phyloP scores from a whole-genome alignment of 371 early-diverging fungal species.

The Mortierella sp. region DNA sequence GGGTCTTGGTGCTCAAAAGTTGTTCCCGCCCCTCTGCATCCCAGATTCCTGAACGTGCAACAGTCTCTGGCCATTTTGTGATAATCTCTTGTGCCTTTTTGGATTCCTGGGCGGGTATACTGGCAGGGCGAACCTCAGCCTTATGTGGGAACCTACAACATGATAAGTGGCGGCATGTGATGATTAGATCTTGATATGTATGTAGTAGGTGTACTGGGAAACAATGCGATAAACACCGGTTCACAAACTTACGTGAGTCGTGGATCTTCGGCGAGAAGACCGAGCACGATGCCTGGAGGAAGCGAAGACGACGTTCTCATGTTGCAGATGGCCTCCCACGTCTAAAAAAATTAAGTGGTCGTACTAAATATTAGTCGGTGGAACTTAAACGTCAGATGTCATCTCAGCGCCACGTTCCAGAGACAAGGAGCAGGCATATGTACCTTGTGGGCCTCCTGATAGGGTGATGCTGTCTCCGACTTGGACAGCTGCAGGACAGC shows the following conservation, averaged over 20 bases:
- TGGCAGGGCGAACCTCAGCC: slow-evolving; percentile 64
- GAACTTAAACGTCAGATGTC: slow-evolving; percentile 8
- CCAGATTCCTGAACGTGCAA: slow-evolving; percentile 75
- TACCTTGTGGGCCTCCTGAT: slow-evolving; percentile 57
- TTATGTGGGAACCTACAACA: slow-evolving; percentile 80
- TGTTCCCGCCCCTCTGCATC: slow-evolving; percentile 61
- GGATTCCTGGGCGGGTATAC: slow-evolving; percentile 48
- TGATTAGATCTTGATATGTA: no score
- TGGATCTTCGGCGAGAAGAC: slow-evolving; percentile 80
- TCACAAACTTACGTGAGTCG: slow-evolving; percentile 69
- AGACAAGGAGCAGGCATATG: not conserved
- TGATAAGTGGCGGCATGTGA: slow-evolving; percentile 20
- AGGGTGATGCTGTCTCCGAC: slow-evolving; percentile 19
- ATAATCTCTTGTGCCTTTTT: slow-evolving; percentile 51
- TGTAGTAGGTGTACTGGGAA: not conserved
- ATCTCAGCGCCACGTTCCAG: not conserved
- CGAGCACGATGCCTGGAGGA: slow-evolving; percentile 77
- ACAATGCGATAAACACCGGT: not conserved
- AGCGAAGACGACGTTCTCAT: slow-evolving; percentile 75
- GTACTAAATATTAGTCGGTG: not conserved
- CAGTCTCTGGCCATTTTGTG: slow-evolving; percentile 72
- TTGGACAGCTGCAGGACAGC: slow-evolving; percentile 48
- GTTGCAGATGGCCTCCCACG: slow-evolving; percentile 65
- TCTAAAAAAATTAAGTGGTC: slow-evolving; percentile 12
- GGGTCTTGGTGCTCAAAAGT: slow-evolving; percentile 59